Percentiles rank a stretch among this genome's conserved stretches.
These are phyloP conservation scores for Malassezia caprae DNA, from an alignment of 1,284 basidiomycete genomes.

Conservation along the genomic window DNA sequence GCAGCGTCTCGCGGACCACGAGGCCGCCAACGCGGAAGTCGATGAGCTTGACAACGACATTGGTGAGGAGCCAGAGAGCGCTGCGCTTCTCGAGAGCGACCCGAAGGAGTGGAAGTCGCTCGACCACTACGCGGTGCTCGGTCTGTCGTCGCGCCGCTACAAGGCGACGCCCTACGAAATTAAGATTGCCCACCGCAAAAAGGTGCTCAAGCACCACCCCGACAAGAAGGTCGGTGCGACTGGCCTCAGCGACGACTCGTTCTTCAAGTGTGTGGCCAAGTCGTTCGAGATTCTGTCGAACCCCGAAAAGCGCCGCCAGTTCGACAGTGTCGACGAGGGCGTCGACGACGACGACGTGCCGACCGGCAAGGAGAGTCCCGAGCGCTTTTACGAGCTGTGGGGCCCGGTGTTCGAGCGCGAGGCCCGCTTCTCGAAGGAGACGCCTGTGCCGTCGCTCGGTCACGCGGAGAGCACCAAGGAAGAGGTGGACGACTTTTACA, in stretches of 20 bases:
- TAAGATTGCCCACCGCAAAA: constrained; percentile 95
- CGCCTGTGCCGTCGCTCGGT: constrained; percentile 79
- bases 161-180: constrained; percentile 83
- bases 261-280: constrained; percentile 99
- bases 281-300: constrained; percentile 83
- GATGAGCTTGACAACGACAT: constrained; percentile 72
- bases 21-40: constrained; percentile 57
- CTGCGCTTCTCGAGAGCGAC: constrained; percentile 65
- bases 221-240: constrained; percentile 82
- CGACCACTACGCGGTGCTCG: constrained; percentile 93
- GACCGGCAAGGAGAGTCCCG: constrained; percentile 51
- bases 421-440: constrained; percentile 74
- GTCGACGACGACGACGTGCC: constrained; percentile 58
- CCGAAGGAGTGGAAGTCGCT: constrained; percentile 99
- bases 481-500: constrained; percentile 85
- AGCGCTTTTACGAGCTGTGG: constrained; percentile 59
- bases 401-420: constrained; percentile 79
- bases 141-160: constrained; percentile 80
- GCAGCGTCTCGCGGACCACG: constrained; percentile 37
- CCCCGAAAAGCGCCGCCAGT: constrained; percentile 78
- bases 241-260: constrained; percentile 75
- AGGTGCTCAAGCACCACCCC: constrained; percentile 96
- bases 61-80: constrained; percentile 77
- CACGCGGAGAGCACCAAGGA: constrained; percentile 63
- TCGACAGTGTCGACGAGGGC: constrained; percentile 87